phyloP scores from a whole-genome alignment of 352 stramenopile genomes.

The Lagenidium sp. region DNA sequence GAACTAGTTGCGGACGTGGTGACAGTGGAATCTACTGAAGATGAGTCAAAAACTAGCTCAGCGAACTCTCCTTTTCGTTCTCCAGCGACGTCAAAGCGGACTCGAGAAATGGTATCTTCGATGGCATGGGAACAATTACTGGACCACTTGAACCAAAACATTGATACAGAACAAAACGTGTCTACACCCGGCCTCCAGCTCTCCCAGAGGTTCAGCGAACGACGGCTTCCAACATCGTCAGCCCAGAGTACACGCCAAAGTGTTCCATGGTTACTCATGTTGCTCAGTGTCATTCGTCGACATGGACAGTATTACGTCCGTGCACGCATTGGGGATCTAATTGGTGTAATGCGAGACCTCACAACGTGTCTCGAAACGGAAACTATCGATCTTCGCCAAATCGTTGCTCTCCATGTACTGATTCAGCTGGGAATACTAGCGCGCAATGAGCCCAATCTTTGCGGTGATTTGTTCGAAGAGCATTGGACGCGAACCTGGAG shows the following conservation, averaged over 20 bases:
- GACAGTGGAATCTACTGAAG: too few species aligned
- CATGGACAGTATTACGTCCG: slow-evolving; percentile 11
- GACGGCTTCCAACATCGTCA: slow-evolving; percentile 5
- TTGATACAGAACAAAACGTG: background rate
- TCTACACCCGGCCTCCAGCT: background rate
- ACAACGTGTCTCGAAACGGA: slow-evolving; percentile 6
- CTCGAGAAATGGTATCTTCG: slow-evolving; percentile 4
- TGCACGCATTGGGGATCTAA: slow-evolving; percentile 13
- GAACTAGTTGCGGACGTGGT: too few species aligned
- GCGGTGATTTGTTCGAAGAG: slow-evolving; percentile 13
- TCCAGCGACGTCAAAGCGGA: slow-evolving; percentile 19
- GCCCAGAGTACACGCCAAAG: slow-evolving; percentile 2
- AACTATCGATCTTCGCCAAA: slow-evolving; percentile 8
- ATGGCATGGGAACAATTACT: slow-evolving; percentile 20
- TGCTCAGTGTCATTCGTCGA: slow-evolving; percentile 10
- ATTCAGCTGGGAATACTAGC: slow-evolving; percentile 11
- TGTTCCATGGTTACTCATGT: slow-evolving; percentile 8
- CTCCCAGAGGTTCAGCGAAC: background rate
- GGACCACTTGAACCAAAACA: slow-evolving; percentile 5
- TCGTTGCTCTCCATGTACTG: slow-evolving; percentile 12
- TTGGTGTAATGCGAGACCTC: slow-evolving; percentile 13
- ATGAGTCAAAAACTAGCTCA: too few species aligned
- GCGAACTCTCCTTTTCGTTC: too few species aligned
- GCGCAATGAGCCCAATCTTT: slow-evolving; percentile 5
- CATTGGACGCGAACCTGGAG: slow-evolving; percentile 12